phyloP scores from a whole-genome alignment of 805 yeast species.

The Saturnispora halmiae region DNA sequence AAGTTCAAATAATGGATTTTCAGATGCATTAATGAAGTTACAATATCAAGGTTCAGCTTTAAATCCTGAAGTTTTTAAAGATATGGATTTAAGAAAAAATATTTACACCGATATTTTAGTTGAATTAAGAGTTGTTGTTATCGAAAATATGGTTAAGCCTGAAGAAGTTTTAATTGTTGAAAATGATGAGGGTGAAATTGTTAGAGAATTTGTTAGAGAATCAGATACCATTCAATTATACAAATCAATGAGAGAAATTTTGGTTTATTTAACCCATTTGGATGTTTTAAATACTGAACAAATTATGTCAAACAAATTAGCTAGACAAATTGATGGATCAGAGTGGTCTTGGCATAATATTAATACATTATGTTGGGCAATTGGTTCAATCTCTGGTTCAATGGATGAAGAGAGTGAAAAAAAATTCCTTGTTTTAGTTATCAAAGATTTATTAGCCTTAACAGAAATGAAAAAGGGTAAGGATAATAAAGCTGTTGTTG shows the following conservation, averaged over 20 bases:
- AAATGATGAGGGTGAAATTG: slow-evolving; percentile 98
- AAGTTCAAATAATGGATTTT: slow-evolving; percentile 52
- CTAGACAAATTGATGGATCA: slow-evolving; percentile 86
- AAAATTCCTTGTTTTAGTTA: slow-evolving; percentile 84
- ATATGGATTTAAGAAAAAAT: slow-evolving; percentile 78
- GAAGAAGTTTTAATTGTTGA: slow-evolving; percentile 96
- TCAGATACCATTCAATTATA: slow-evolving; percentile 93
- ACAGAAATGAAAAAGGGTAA: slow-evolving; percentile 97
- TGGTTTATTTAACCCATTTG: slow-evolving; percentile 90
- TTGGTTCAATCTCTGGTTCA: slow-evolving; percentile 96
- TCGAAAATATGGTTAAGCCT: slow-evolving; percentile 96
- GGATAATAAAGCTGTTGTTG: slow-evolving; percentile 97
- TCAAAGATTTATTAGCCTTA: slow-evolving; percentile 80
- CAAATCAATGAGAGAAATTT: slow-evolving; percentile 90
- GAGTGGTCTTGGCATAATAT: slow-evolving; percentile 99
- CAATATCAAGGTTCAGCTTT: slow-evolving; percentile 74
- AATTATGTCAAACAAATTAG: slow-evolving; percentile 86
- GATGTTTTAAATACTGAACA: slow-evolving; percentile 90
- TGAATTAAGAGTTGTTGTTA: slow-evolving; percentile 80
- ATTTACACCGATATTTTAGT: slow-evolving; percentile 71
- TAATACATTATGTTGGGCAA: slow-evolving; percentile 98
- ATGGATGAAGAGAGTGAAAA: slow-evolving; percentile 98
- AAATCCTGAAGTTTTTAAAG: slow-evolving; percentile 68
- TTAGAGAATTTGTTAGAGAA: slow-evolving; percentile 92
- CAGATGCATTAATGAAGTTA: slow-evolving; percentile 71